phyloP scores from a whole-genome alignment of 83 land plant species.

The Thuja plicata region DNA sequence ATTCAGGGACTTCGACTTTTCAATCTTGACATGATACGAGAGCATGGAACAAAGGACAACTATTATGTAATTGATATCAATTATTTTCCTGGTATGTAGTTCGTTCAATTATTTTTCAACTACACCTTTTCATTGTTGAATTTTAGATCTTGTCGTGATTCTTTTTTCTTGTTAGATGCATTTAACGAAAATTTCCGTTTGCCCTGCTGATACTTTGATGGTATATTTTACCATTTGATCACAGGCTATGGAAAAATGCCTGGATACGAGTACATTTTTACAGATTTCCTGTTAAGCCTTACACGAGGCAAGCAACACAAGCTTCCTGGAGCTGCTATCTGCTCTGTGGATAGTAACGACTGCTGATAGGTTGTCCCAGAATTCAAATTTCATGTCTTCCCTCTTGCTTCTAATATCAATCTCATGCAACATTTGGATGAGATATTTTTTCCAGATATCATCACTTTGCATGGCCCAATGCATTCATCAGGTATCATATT shows the following conservation, averaged over 20 bases:
- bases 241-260: conserved; percentile 85
- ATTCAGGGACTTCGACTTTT: conserved; percentile 75
- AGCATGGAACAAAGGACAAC: conserved; percentile 68
- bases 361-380: not conserved
- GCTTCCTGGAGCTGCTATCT: conserved; percentile 14
- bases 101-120: not conserved
- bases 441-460: conserved; percentile 5
- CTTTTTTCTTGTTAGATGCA: not conserved
- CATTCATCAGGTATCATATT: conserved; percentile 8
- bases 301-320: conserved; percentile 50
- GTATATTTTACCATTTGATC: not conserved
- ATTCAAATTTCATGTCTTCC: not conserved
- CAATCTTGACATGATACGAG: conserved; percentile 89
- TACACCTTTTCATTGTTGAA: not conserved
- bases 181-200: not conserved
- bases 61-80: conserved; percentile 91
- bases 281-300: conserved; percentile 69
- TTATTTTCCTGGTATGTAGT: conserved; percentile 79
- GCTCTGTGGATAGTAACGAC: conserved; percentile 4
- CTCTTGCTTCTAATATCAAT: not conserved
- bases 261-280: conserved; percentile 77
- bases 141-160: not conserved
- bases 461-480: not conserved
- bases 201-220: not conserved
- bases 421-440: conserved; percentile 6